Base-by-base conservation (phyloP, 371 early-diverging fungal species). In the Conidiobolus coronatus region DNA sequence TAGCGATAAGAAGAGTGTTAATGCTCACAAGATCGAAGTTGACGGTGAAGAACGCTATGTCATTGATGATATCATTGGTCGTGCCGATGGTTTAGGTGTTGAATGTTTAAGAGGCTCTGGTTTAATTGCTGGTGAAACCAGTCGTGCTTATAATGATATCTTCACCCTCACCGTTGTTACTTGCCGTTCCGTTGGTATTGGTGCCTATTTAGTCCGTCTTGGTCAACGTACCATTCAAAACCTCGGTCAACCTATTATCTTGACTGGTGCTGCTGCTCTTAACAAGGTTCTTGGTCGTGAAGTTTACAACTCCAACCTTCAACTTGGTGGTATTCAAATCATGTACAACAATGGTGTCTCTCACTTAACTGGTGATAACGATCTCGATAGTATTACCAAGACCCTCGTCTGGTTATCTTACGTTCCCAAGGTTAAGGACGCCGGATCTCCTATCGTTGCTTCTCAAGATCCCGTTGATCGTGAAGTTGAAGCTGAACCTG, bases 281-380 rank as follows among this genome's bases (percentile, higher is more conserved):
- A 98, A 98, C 78, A 96, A 95, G 71, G 86, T 98, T 1, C 71
- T 96, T 34, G 94, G 98, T 51, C 84, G 95, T 47, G 88, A 95
- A 54, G 94, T 97, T 2, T 98, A 98, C 67, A 81, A 91, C 12
- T 89, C 86, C 52, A 98, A 98, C 70, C 60, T 95, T 61, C 95
- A 98, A 63, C 73, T 98, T 36, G 99, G 99, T 56, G 98, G 99
- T 43, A 88, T 92, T 18, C 93, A 92, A 62, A 91, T 98, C 68
- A 91, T 98, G 92, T 80, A 80, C 75, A 82, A 81, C 68, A 98
- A 98, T 68, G 97, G 97, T 55, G 87, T 96, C 6, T 86, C 90
- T 34, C 98, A 98, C 55, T 67, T 88, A 59, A 85, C 86, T 6
- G 98, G 91, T 35, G 73, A 84, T 52, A 85, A 94, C 58, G 97